A percentile compares a stretch with the other conserved stretches of the same genome.
These are phyloP conservation scores for Lichtheimia ornata DNA, from an alignment of 371 early-diverging fungal genomes.

Conservation along the genomic window DNA sequence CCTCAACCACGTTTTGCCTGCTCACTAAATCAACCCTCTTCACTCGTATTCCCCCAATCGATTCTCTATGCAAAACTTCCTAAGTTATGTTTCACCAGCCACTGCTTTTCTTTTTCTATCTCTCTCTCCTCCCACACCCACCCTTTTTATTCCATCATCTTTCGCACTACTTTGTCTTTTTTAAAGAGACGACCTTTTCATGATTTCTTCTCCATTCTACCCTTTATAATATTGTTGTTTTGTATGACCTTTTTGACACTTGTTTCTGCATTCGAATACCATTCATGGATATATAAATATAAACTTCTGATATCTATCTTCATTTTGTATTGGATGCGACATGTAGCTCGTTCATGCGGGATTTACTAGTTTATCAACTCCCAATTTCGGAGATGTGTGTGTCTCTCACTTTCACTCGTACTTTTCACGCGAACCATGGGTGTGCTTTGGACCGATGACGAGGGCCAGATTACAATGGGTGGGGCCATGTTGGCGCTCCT, in stretches of 20 bases:
- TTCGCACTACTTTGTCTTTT: background rate
- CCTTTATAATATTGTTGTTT: no score
- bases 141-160: background rate
- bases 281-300: no score
- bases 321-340: no score
- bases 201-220: no score
- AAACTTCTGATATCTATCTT: no score
- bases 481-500: conserved; percentile 41
- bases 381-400: no score
- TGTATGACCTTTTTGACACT: no score
- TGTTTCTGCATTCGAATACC: no score
- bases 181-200: background rate
- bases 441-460: conserved; percentile 11
- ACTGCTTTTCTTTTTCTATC: background rate
- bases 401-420: background rate
- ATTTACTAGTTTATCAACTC: no score
- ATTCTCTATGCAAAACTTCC: conserved; percentile 2
- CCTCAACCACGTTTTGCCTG: conserved; percentile 25
- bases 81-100: background rate
- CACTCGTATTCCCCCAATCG: background rate
- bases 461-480: conserved; percentile 28
- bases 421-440: background rate
- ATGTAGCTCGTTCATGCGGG: no score
- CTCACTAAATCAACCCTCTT: conserved; percentile 1
- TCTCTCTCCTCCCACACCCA: background rate